Base-by-base conservation (phyloP, 352 stramenopile species). In the Blastocystis sp. region DNA sequence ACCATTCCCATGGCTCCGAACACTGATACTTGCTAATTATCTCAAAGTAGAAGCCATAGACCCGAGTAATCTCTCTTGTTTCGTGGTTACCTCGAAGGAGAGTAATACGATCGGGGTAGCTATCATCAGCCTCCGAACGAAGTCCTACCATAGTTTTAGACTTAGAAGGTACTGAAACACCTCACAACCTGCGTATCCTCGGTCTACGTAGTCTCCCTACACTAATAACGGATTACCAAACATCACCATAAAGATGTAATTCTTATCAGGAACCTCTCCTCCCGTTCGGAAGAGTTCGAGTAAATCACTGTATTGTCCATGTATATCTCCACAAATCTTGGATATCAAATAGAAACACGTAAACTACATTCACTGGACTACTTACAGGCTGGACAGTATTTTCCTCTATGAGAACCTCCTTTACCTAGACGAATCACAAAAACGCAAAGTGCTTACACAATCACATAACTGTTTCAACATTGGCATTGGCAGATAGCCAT, bases 21-120 rank as follows among this genome's bases (percentile, higher is more conserved):
- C 97, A 97, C 80, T 94, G 94, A 89, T 97, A 98, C 90, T 98
- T 98, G 86, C 93, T 93, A 56, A 97, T 90, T 86, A 94, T 97
- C 88, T 96, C 93, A 69, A 93, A 92, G 85, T 95, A 95, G 87
- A 96, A 96, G 56, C 93, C 93, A 88, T 95, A 96, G 42, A 95
- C 91, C 67, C 94, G 91, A 49, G 92, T 95, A 89, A 95, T 95
- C 89, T 94, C 91, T 85, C 91, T 90, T 59, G 89, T 92, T 88
- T 96, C 93, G 89, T 96, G 93, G 90, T 96, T 96, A 83, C 93
- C 93, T 54, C 92, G 92, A 85, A 95, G 89, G 88, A 96, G 88
- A 65, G 92, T 94, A 88, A 96, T 95, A 77, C 92, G 90, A 87
- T 95, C 93, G 46, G 93, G 92, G 88, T 94, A 95, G 61, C 92